Base-by-base conservation (phyloP, 2,329 filamentous ascomycete genomes). In the Aspergillus carbonarius region DNA sequence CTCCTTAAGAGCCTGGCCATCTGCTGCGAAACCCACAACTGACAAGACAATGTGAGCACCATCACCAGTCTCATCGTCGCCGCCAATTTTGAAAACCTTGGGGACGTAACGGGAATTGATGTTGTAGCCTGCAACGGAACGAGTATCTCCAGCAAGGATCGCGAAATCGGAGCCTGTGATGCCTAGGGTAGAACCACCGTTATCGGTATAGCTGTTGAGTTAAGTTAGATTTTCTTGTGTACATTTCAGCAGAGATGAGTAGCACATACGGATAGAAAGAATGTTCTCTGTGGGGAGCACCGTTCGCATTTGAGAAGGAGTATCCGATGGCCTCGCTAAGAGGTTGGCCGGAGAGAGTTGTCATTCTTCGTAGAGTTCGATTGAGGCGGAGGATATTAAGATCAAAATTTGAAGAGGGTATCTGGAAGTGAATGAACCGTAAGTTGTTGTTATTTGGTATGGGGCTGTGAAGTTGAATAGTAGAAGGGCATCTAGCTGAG, bases 1-100 rank as follows among this genome's bases (percentile, higher is more conserved):
- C 80, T 98, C 93, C 78, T 95, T 93, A 68, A 99, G 83, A 35
- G 95, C 93, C 70, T 93, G 88, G 60, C 95, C 95, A 76, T 99
- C 95, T 63, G 95, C 95, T 13, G 93, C 92, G 74, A 97, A 99
- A 48, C 95, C 95, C 44, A 96, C 93, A 0, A 99, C 93, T 1
- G 93, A 96, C 50, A 99, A 85, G 15, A 98, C 86, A 70, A 99
- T 90, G 55, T 87, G 90, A 54, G 92, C 90, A 68, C 93, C 91
- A 61, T 90, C 86, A 75, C 96, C 91, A 57, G 91, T 88, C 54
- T 92, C 86, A 42, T 90, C 93, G 60, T 93, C 91, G 55, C 93
- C 95, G 60, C 96, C 95, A 68, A 99, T 96, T 79, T 91, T 92
- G 86, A 96, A 99, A 63, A 99, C 90, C 80, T 99, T 99, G 58